Evolutionary conservation across 306 rosid genomes (phyloP).

Genomic region (Fragaria iinumae): DNA sequence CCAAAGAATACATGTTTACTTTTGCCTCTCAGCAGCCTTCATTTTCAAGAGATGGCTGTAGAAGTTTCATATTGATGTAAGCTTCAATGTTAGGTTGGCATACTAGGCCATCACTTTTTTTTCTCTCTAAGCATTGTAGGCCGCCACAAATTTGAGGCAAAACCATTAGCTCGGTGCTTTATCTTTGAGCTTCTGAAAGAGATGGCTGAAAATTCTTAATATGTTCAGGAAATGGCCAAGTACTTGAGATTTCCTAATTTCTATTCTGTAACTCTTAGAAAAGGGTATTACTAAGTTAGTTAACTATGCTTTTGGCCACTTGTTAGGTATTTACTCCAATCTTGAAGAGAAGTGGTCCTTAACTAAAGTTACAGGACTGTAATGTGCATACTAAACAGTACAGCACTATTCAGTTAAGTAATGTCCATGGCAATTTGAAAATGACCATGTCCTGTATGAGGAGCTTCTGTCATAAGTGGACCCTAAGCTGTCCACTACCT

Average conservation of each 20-base stretch:
- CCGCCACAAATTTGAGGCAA: not conserved
- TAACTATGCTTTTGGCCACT: not conserved
- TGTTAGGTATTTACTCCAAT: not conserved
- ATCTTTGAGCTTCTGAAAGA: not conserved
- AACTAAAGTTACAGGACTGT: not conserved
- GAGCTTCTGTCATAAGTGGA: not conserved
- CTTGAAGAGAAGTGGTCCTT: not conserved
- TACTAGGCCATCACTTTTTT: too few species aligned
- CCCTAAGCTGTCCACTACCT: not conserved
- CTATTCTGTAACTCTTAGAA: not conserved
- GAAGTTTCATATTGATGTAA: too few species aligned
- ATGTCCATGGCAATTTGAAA: slow-evolving; percentile 3
- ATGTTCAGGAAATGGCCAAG: not conserved
- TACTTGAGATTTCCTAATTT: not conserved
- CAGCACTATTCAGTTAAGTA: not conserved
- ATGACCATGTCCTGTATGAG: not conserved
- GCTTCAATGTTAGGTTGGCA: too few species aligned
- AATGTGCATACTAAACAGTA: not conserved
- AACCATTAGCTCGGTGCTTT: not conserved
- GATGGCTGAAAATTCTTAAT: not conserved
- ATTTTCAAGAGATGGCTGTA: too few species aligned
- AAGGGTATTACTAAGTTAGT: not conserved
- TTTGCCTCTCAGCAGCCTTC: too few species aligned
- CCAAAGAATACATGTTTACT: too few species aligned
- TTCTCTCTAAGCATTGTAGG: not conserved